Evolutionary conservation across 257 asterid species (phyloP).

Genomic region (Haberlea rhodopensis): DNA sequence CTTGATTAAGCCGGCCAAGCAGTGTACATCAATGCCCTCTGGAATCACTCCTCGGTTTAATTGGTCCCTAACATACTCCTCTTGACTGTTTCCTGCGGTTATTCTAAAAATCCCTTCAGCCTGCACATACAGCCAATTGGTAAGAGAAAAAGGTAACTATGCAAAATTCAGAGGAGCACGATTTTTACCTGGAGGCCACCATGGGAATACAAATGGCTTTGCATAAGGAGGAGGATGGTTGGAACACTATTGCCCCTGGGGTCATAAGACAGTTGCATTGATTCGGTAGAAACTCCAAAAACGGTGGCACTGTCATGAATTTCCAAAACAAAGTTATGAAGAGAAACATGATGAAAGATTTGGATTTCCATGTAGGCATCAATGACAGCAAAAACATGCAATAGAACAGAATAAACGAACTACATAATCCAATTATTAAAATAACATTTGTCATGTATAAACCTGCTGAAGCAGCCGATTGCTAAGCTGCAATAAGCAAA

Average conservation of each 20-base stretch:
- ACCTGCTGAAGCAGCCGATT: constrained; percentile 6
- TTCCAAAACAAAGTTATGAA: constrained; percentile 24
- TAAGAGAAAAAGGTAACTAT: constrained; percentile 2
- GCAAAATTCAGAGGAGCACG: neutral
- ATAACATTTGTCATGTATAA: constrained; percentile 21
- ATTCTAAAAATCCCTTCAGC: constrained; percentile 97
- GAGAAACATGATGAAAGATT: constrained; percentile 9
- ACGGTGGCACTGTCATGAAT: constrained; percentile 74
- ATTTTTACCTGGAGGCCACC: constrained; percentile 77
- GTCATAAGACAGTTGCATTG: constrained; percentile 96
- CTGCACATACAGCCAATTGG: constrained; percentile 41
- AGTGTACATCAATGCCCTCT: constrained; percentile 88
- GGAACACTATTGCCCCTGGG: constrained; percentile 87
- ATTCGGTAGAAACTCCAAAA: constrained; percentile 96
- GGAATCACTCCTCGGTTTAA: constrained; percentile 82
- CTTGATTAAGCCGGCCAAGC: constrained; percentile 91
- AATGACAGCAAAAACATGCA: too few relatives aligned
- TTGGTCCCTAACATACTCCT: constrained; percentile 90
- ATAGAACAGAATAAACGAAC: too few relatives aligned
- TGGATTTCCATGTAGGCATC: too few relatives aligned
- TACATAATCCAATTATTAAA: too few relatives aligned
- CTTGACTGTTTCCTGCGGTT: constrained; percentile 92
- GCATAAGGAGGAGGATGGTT: constrained; percentile 86
- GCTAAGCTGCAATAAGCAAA: too few relatives aligned
- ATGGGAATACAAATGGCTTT: constrained; percentile 72